Evolutionary conservation across 2,329 filamentous ascomycete species (phyloP).

Genomic region (Cladosporium sp.): DNA sequence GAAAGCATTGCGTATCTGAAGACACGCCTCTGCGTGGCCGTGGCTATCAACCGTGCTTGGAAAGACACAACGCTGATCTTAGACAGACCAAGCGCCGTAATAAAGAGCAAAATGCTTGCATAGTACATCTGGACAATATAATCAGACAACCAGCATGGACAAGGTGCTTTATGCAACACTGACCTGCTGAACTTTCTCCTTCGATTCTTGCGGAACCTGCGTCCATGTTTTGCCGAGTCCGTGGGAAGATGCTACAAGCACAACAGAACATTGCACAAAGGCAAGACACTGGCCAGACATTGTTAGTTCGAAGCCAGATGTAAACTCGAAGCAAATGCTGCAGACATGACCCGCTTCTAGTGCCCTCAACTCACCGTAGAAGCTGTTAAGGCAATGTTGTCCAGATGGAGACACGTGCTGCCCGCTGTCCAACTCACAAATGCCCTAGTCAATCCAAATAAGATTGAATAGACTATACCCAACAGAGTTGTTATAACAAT

Average conservation of each 20-base stretch:
- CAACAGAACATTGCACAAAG: constrained; percentile 13
- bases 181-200: constrained; percentile 3
- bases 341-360: no score
- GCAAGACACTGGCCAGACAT: constrained; percentile 3
- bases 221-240: constrained; percentile 14
- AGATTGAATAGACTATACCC: constrained; percentile 9
- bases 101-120: constrained; percentile 14
- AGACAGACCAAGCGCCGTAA: constrained; percentile 12
- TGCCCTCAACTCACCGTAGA: constrained; percentile 13
- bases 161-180: no score
- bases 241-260: constrained; percentile 14
- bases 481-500: constrained; percentile 16
- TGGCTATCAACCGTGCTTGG: constrained; percentile 4
- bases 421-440: constrained; percentile 11
- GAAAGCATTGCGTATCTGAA: constrained; percentile 5
- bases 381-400: constrained; percentile 13
- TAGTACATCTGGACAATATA: constrained; percentile 13
- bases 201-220: constrained; percentile 13
- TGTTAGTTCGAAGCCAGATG: no score
- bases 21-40: background rate
- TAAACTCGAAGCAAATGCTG: no score
- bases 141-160: no score
- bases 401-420: constrained; percentile 5
- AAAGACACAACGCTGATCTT: constrained; percentile 13
- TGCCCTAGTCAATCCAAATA: constrained; percentile 8